Evolutionary conservation across 2,329 filamentous ascomycete genomes (phyloP).

Genomic region (Ophiostoma pallidulum): DNA sequence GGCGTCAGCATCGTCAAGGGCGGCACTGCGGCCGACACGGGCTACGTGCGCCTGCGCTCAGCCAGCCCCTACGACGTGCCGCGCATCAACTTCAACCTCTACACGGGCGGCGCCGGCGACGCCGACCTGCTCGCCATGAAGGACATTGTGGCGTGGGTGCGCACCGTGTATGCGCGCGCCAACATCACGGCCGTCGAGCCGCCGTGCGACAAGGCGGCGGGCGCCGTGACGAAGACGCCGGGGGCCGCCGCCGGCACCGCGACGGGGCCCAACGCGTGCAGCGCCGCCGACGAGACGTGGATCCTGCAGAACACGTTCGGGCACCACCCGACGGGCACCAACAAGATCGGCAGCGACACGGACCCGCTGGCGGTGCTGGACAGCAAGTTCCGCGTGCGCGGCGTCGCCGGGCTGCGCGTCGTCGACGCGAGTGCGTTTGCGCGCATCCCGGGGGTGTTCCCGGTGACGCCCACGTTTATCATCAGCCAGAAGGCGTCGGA

Average conservation of each 20-base stretch:
- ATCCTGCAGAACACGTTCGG: constrained; percentile 3
- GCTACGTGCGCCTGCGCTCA: constrained; percentile 52
- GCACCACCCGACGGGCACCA: constrained; percentile 9
- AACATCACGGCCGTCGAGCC: constrained; percentile 21
- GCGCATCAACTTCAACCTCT: constrained; percentile 37
- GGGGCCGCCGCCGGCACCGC: constrained; percentile 4
- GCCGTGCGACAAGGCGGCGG: constrained; percentile 17
- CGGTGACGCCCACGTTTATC: constrained; percentile 9
- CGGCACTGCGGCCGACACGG: constrained; percentile 25
- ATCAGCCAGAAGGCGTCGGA: constrained; percentile 10
- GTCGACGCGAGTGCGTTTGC: constrained; percentile 14
- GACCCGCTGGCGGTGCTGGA: constrained; percentile 12
- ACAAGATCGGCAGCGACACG: constrained; percentile 7
- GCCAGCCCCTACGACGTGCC: constrained; percentile 55
- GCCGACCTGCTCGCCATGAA: constrained; percentile 33
- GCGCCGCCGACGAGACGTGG: background rate
- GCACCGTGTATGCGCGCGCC: constrained; percentile 18
- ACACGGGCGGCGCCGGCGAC: constrained; percentile 35
- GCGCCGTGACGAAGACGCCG: constrained; percentile 8
- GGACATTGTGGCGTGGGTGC: constrained; percentile 25
- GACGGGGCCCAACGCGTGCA: background rate
- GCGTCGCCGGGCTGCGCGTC: constrained; percentile 12
- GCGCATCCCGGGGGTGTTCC: constrained; percentile 10
- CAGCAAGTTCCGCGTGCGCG: constrained; percentile 13
- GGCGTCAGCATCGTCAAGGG: constrained; percentile 32